These are phyloP conservation scores for Ogataea salicorniae DNA, from an alignment of 805 yeast genomes.

Conservation along the genomic window DNA sequence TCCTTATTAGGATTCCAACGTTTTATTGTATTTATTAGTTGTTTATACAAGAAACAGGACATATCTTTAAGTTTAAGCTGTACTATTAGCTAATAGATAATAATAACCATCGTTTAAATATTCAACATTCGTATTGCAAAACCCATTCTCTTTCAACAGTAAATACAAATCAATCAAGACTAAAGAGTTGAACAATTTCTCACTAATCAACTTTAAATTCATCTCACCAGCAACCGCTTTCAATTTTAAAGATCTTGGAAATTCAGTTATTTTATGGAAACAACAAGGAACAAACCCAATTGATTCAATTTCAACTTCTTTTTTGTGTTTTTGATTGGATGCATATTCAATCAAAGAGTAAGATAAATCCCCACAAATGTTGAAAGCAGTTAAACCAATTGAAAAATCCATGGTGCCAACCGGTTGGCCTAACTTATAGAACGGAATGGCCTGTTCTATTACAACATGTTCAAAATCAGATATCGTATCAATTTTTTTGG, in stretches of 20 bases:
- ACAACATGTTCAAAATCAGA: conserved; percentile 6
- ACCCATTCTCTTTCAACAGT: conserved; percentile 5
- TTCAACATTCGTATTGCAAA: conserved; percentile 2
- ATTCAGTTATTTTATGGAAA: conserved; percentile 8
- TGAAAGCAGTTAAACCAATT: conserved; percentile 16
- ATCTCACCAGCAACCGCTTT: background rate
- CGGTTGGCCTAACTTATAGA: conserved; percentile 9
- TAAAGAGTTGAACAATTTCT: background rate
- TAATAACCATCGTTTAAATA: conserved; percentile 16
- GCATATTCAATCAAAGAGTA: conserved; percentile 15
- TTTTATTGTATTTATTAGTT: too few species aligned
- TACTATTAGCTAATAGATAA: conserved; percentile 3
- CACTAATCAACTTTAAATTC: background rate
- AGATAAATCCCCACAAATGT: conserved; percentile 25
- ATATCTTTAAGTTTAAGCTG: background rate
- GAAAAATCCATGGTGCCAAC: background rate
- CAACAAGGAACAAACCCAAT: conserved; percentile 20
- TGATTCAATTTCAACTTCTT: background rate
- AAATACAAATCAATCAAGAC: conserved; percentile 7
- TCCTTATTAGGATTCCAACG: too few species aligned
- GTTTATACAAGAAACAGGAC: too few species aligned
- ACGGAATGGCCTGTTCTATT: conserved; percentile 1
- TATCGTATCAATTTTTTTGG: background rate
- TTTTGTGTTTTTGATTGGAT: background rate
- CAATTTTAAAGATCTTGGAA: conserved; percentile 6